Base-by-base conservation (phyloP, 169 alveolate genomes). In the Plasmodium malariae region DNA sequence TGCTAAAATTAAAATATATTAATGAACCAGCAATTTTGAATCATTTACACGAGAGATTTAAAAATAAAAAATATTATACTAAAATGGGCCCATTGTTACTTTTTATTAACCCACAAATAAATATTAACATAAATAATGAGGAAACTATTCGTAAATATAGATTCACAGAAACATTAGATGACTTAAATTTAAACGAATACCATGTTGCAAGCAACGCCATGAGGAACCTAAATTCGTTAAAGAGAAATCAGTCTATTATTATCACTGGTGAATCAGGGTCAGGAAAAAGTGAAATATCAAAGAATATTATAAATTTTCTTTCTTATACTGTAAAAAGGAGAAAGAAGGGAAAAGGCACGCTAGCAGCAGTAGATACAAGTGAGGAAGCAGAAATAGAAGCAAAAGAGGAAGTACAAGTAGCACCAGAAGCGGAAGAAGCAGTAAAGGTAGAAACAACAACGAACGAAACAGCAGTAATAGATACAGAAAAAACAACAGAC, bases 191-290 rank as follows among this genome's bases (percentile, higher is more conserved):
- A 26, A 76, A 76, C 62, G 89, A 60, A 24, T 83, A 83, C 24
- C 7, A 28, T 24, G 69, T 83, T 67, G 80, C 62, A 9, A 51
- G 11, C 26, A 67, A 11, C 14, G 91, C 91, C 28, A 17, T 83
- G 3, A 57, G 40, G 14, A 67, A 83, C 67, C 24, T 83, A 55
- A 65, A 30, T 43, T 21, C 19, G 3, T 83, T 83, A 83, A 83
- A 68, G 51, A 19, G 65, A 45, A 97, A 95, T 74, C 97, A 97
- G 71, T 93, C 97, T 32, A 95, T 97, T 21, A 96, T 97, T 37
- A 96, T 97, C 48, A 95, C 98, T 2, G 99, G 99, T 3, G 99
- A 97, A 92, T 93, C 97, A 71, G 99, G 99, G 9, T 97, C 98
- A 9, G 99, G 99, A 5, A 97, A 97, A 91, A 96, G 98, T 19